Evolutionary conservation across 2,329 filamentous ascomycete genomes (phyloP).

Genomic region (Penicillium sp.): DNA sequence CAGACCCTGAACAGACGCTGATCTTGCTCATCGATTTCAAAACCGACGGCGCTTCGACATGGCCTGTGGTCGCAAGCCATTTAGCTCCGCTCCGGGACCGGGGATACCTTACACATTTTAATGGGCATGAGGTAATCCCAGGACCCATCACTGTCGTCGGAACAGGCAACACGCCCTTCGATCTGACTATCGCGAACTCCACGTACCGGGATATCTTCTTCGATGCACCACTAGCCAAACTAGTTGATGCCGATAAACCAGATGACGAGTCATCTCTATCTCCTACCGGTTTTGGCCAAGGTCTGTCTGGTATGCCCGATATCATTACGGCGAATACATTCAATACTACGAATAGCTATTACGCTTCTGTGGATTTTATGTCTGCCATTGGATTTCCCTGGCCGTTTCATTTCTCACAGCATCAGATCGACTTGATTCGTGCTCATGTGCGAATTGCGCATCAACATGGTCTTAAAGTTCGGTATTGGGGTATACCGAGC

Average conservation of each 20-base stretch:
- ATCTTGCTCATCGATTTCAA: conserved; percentile 57
- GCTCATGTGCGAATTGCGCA: conserved; percentile 56
- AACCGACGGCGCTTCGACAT: conserved; percentile 40
- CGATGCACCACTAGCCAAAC: conserved; percentile 52
- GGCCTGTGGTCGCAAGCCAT: conserved; percentile 42
- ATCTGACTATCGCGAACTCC: conserved; percentile 47
- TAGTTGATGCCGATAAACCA: conserved; percentile 24
- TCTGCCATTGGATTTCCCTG: conserved; percentile 51
- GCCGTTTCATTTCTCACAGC: conserved; percentile 48
- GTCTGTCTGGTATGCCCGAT: conserved; percentile 42
- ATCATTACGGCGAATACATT: conserved; percentile 44
- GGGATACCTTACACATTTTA: conserved; percentile 53
- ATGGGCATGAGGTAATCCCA: conserved; percentile 44
- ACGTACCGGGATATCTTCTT: conserved; percentile 58
- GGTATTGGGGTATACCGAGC: conserved; percentile 59
- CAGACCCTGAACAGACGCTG: conserved; percentile 49
- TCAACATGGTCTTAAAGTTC: conserved; percentile 52
- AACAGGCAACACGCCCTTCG: conserved; percentile 55
- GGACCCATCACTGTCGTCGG: conserved; percentile 56
- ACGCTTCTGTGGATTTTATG: conserved; percentile 57
- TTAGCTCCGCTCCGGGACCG: conserved; percentile 50
- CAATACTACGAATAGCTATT: conserved; percentile 56
- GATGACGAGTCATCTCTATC: neutral
- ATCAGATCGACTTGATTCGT: conserved; percentile 50
- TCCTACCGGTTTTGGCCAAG: conserved; percentile 43